phyloP scores from a whole-genome alignment of 2,329 filamentous ascomycete genomes.

The Aspergillus sp. region DNA sequence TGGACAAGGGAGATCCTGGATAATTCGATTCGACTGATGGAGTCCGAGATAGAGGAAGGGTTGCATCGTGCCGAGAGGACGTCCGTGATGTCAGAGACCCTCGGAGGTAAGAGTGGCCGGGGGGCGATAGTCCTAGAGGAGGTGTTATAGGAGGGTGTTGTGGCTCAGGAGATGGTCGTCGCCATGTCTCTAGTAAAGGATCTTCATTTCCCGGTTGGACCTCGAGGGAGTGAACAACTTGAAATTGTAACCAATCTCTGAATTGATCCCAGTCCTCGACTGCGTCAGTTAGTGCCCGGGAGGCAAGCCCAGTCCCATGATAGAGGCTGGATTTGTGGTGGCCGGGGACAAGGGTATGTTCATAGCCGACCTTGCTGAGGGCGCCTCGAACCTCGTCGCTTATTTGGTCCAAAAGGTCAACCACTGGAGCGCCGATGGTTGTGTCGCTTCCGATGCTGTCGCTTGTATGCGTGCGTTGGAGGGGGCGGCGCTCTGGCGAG shows the following conservation, averaged over 20 bases:
- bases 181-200: neutral
- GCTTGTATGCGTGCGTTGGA: neutral
- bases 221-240: conserved; percentile 13
- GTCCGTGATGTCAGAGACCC: neutral
- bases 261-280: conserved; percentile 22
- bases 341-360: conserved; percentile 10
- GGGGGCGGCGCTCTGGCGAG: neutral
- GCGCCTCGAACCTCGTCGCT: conserved; percentile 17
- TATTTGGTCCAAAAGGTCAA: conserved; percentile 17
- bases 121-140: neutral
- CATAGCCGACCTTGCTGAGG: conserved; percentile 16
- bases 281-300: conserved; percentile 10
- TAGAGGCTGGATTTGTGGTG: neutral
- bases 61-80: neutral
- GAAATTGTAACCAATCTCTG: conserved; percentile 20
- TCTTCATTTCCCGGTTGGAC: neutral
- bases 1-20: neutral
- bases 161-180: neutral
- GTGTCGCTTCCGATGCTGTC: conserved; percentile 4
- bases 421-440: conserved; percentile 7
- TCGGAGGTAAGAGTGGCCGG: neutral
- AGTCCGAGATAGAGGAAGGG: neutral
- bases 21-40: neutral
- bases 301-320: neutral
- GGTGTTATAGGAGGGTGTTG: neutral